Evolutionary conservation across 305 asterid genomes (phyloP).

Genomic region (Fraxinus ornus): DNA sequence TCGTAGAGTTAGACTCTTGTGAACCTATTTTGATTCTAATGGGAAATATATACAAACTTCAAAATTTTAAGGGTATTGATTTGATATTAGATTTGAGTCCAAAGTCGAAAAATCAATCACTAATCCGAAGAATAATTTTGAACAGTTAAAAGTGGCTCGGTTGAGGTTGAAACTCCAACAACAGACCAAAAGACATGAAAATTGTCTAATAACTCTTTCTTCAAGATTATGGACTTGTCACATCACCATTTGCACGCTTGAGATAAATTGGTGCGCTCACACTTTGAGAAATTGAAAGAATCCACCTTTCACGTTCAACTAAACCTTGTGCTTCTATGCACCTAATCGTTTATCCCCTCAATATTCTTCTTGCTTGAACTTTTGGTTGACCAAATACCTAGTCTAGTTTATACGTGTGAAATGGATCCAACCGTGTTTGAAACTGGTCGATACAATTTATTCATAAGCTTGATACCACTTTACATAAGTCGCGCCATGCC

Average conservation of each 20-base stretch:
- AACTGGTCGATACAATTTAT: background rate
- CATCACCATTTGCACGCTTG: slow-evolving; percentile 41
- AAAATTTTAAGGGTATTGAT: background rate
- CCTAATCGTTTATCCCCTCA: background rate
- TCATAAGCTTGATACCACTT: background rate
- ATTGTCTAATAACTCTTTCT: background rate
- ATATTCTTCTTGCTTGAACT: background rate
- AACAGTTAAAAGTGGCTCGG: background rate
- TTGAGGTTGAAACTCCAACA: background rate
- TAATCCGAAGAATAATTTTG: background rate
- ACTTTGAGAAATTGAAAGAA: background rate
- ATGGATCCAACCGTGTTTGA: background rate
- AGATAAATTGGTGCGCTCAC: background rate
- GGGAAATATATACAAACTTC: background rate
- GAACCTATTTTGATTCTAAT: background rate
- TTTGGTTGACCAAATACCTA: background rate
- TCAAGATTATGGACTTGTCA: slow-evolving; percentile 25
- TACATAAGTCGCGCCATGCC: background rate
- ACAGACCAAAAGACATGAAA: background rate
- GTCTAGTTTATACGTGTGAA: background rate
- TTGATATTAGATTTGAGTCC: background rate
- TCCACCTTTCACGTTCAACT: background rate
- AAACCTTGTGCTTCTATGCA: background rate
- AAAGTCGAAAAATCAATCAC: background rate
- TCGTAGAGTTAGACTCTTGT: background rate